phyloP scores from a whole-genome alignment of 371 early-diverging fungal genomes.

The Syncephalis plumigaleata region DNA sequence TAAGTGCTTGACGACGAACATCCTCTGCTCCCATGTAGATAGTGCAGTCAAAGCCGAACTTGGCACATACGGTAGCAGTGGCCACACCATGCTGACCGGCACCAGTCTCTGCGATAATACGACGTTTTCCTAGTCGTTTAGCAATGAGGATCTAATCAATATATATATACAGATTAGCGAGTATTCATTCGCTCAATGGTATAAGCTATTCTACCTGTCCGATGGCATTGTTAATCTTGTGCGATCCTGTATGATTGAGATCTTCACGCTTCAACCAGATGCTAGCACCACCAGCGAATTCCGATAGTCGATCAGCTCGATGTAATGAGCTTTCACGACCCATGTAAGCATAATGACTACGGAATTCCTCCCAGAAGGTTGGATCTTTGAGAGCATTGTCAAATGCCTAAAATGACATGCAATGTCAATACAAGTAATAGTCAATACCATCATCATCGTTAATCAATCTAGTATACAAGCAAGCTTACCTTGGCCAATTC shows the following conservation, averaged over 20 bases:
- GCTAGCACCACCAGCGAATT: conserved; percentile 58
- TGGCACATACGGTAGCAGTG: conserved; percentile 95
- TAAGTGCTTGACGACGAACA: conserved; percentile 81
- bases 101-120: conserved; percentile 96
- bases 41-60: conserved; percentile 86
- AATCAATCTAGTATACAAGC: conserved; percentile 3
- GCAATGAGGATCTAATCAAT: conserved; percentile 50
- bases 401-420: conserved; percentile 28
- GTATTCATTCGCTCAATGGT: conserved; percentile 4
- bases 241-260: conserved; percentile 94
- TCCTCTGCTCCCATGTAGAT: conserved; percentile 97
- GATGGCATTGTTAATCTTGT: conserved; percentile 96
- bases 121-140: conserved; percentile 83
- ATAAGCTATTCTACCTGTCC: conserved; percentile 59
- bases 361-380: conserved; percentile 76
- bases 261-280: conserved; percentile 98
- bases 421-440: too few relatives aligned
- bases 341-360: conserved; percentile 77
- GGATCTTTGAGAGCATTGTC: conserved; percentile 68
- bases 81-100: conserved; percentile 98
- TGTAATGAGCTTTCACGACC: conserved; percentile 82
- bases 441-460: not conserved
- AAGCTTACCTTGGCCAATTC: conserved; percentile 48
- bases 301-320: conserved; percentile 69
- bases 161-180: not conserved